Evolutionary conservation across 148 eudicot species (phyloP).

Genomic region (Persicaria tinctoria): DNA sequence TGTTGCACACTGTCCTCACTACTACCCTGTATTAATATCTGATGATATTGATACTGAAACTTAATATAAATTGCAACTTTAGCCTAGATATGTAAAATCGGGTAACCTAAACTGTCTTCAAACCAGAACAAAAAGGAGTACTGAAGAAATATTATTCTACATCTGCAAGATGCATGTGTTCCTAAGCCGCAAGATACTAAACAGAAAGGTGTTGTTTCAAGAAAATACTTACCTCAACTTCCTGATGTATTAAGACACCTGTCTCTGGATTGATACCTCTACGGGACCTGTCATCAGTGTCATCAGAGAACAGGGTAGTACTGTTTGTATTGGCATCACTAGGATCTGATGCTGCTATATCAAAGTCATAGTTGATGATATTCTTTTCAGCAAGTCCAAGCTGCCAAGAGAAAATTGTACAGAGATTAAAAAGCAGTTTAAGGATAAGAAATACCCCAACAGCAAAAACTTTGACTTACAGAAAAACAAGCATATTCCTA

Average conservation of each 20-base stretch:
- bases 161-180: neutral
- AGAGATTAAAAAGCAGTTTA: neutral
- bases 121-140: neutral
- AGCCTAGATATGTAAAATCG: neutral
- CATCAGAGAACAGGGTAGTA: constrained; percentile 89
- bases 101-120: neutral
- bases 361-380: constrained; percentile 61
- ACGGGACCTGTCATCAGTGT: constrained; percentile 81
- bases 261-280: constrained; percentile 60
- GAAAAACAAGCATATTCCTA: neutral
- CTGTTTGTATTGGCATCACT: constrained; percentile 97
- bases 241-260: constrained; percentile 38
- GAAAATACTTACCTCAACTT: constrained; percentile 48
- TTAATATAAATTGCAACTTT: neutral
- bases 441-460: neutral
- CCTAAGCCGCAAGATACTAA: neutral
- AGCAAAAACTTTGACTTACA: neutral
- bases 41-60: neutral
- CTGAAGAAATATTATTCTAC: neutral
- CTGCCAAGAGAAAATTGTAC: constrained; percentile 37
- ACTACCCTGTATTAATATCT: neutral
- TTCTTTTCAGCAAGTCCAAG: constrained; percentile 94
- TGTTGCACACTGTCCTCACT: neutral
- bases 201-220: neutral
- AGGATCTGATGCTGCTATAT: constrained; percentile 69